A percentile compares a stretch with the other conserved stretches of the same genome.
These are phyloP conservation scores for Podaxis pistillaris DNA, from an alignment of 768 basidiomycete species.

Conservation along the genomic window DNA sequence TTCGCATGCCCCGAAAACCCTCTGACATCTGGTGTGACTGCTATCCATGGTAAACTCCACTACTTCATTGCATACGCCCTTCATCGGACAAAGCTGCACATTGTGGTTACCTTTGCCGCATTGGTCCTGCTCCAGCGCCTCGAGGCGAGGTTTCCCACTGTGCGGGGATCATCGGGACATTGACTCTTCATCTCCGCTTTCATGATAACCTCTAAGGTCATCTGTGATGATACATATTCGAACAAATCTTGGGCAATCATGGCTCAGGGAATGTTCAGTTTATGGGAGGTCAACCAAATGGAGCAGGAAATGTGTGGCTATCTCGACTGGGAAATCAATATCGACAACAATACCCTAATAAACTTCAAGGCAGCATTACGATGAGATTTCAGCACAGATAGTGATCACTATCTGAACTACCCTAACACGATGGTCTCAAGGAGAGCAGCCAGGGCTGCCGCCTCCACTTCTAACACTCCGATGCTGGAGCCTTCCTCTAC, in stretches of 20 bases:
- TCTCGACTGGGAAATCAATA: slow-evolving; percentile 87
- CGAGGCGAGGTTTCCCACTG: slow-evolving; percentile 90
- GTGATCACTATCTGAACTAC: slow-evolving; percentile 62
- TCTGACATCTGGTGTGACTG: slow-evolving; percentile 41
- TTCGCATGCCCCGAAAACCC: slow-evolving; percentile 87
- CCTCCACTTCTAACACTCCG: slow-evolving; percentile 37
- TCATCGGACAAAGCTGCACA: slow-evolving; percentile 76
- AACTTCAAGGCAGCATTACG: slow-evolving; percentile 63
- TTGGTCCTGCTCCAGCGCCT: slow-evolving; percentile 75
- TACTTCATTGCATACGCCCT: slow-evolving; percentile 86
- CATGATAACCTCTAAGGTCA: slow-evolving; percentile 89
- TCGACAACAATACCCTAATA: slow-evolving; percentile 57
- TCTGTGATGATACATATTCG: slow-evolving; percentile 91
- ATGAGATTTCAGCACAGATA: slow-evolving; percentile 49
- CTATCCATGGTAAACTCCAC: slow-evolving; percentile 62
- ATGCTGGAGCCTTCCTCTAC: slow-evolving; percentile 42
- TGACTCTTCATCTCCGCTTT: slow-evolving; percentile 88
- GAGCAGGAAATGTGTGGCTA: slow-evolving; percentile 92
- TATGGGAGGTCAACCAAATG: slow-evolving; percentile 96
- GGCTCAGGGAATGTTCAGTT: slow-evolving; percentile 80
- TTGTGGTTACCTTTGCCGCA: slow-evolving; percentile 68
- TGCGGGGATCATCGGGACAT: slow-evolving; percentile 87
- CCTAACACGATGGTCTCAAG: slow-evolving; percentile 61
- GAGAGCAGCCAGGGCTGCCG: slow-evolving; percentile 48
- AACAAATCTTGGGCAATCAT: slow-evolving; percentile 94